A percentile compares a stretch with the other conserved stretches of the same genome.
phyloP scores from a whole-genome alignment of 2,329 filamentous ascomycete species.

The Hymenoscyphus salicellus region DNA sequence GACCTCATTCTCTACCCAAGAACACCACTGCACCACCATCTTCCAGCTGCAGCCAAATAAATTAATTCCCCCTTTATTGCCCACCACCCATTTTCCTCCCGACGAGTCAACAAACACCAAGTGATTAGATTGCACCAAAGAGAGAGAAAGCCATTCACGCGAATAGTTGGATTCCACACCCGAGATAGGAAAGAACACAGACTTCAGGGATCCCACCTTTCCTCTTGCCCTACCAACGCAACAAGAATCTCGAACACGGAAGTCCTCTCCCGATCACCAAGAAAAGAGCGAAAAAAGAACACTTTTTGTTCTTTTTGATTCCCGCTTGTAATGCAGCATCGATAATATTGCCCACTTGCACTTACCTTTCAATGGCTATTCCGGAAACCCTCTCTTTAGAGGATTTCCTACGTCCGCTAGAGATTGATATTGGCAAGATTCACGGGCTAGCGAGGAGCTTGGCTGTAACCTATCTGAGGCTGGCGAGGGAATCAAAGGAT shows the following conservation, averaged over 20 bases:
- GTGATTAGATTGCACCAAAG: neutral
- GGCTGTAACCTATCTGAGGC: constrained; percentile 44
- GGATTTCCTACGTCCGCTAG: constrained; percentile 51
- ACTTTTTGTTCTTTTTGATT: neutral
- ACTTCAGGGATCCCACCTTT: neutral
- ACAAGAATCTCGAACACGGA: neutral
- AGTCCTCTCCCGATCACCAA: neutral
- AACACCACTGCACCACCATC: neutral
- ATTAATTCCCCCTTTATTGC: neutral
- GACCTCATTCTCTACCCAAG: neutral
- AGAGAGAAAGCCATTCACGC: neutral
- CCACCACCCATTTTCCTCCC: neutral
- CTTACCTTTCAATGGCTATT: neutral
- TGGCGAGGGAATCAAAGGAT: constrained; percentile 51
- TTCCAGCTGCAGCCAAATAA: neutral
- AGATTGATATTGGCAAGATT: constrained; percentile 46
- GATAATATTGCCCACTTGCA: neutral
- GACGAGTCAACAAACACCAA: neutral
- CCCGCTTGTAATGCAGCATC: neutral
- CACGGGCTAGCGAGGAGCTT: constrained; percentile 49
- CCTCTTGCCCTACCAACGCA: neutral
- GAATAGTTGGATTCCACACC: too few species aligned
- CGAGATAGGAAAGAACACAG: neutral
- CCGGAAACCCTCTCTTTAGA: constrained; percentile 24
- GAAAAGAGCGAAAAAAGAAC: constrained; percentile 18